Evolutionary conservation across 176 grass and related monocot species (phyloP), one percentile per base, ranked within the genome.

Genomic region (Themeda triandra): DNA sequence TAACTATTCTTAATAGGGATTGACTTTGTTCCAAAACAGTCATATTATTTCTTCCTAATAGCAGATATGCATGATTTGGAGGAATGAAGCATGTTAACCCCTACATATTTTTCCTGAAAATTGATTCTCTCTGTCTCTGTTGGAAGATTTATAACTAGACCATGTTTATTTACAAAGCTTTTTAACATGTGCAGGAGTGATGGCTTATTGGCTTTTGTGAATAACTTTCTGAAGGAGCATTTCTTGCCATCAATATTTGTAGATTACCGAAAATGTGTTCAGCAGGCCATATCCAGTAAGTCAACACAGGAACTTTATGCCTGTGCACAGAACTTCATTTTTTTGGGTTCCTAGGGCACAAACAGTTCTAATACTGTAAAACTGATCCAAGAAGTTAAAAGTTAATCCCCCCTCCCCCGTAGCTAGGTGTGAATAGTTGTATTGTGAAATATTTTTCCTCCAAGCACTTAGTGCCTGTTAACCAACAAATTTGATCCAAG

Each of bases 261-360:
- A 71, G 96, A 95, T 91, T 98, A 98, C 71, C 86, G 96, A 83
- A 98, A 98, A 92, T 98, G 91, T 73, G 91, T 98, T 77, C 96
- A 98, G 83, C 96, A 95, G 82, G 96, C 96, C 83, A 95, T 98
- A 92, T 98, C 96, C 58, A 95, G 96, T 98, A 94, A 87, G 93
- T 92, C 83, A 88, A 24, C 54, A 10, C 9, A 9, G 8, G 23
- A 59, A 59, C 3, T 59, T 58, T 58, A 21, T n/a, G 8, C 8
- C 19, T 58, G 8, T 3, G 8, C 53, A 68, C 11, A 25, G 24
- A 62, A 69, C 2, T 85, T 66, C 28, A 6, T 64, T 73, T 64
- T 63, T 27, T 45, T 27, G 6, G 13, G 6, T 28, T 72, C 40
- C n/a, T 28, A 45, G 39, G 6, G 6, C 6, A 2, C n/a, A 45